Evolutionary conservation across 139 green algal species (phyloP).

Genomic region (Nannochloris sp.): DNA sequence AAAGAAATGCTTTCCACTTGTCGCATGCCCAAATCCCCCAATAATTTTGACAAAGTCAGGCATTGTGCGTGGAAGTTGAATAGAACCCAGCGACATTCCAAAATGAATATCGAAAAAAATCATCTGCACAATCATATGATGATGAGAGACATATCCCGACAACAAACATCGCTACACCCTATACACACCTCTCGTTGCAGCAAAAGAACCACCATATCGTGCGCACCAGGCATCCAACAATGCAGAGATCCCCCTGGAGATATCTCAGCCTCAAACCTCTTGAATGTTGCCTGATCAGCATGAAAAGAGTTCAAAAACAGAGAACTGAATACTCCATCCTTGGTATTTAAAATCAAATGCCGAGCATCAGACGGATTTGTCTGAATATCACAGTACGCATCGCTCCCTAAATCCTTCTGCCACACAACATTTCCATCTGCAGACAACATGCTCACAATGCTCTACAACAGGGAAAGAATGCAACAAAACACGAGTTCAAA

Average conservation of each 20-base stretch:
- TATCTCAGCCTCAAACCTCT: constrained; percentile 53
- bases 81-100: constrained; percentile 47
- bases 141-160: not conserved
- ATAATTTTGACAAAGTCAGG: constrained; percentile 46
- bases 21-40: constrained; percentile 44
- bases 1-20: not conserved
- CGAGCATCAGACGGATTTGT: constrained; percentile 55
- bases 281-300: constrained; percentile 18
- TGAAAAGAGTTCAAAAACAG: constrained; percentile 13
- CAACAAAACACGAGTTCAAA: too few species aligned
- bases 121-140: constrained; percentile 51
- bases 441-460: too few species aligned
- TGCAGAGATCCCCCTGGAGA: constrained; percentile 27
- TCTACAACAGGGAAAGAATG: too few species aligned
- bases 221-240: constrained; percentile 39
- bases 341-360: constrained; percentile 44
- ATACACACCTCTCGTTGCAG: constrained; percentile 35
- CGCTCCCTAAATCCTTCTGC: constrained; percentile 35
- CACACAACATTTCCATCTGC: constrained; percentile 29
- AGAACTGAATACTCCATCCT: constrained; percentile 41
- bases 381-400: constrained; percentile 35
- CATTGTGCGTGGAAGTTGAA: constrained; percentile 25
- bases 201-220: constrained; percentile 62
- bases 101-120: constrained; percentile 74
- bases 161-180: constrained; percentile 52